A percentile compares a stretch with the other conserved stretches of the same genome.
These are phyloP conservation scores for Pichiaceae sp. DNA, from an alignment of 1,139 yeast genomes.

Conservation along the genomic window DNA sequence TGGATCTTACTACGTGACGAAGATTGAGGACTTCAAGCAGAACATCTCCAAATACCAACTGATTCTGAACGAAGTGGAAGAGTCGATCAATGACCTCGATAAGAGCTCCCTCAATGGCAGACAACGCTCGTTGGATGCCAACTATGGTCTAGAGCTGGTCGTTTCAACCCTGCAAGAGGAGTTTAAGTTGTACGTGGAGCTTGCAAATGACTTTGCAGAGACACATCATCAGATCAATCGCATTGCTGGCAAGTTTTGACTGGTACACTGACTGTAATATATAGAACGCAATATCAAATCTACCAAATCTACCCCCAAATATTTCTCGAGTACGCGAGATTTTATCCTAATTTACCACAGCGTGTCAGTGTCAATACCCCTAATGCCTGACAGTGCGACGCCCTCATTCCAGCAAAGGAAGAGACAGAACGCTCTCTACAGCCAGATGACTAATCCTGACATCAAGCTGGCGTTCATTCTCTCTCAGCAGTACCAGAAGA, in stretches of 20 bases:
- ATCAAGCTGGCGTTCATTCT: conserved; percentile 10
- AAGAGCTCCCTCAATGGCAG: conserved; percentile 21
- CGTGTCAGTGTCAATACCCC: too few species aligned
- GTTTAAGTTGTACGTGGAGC: conserved; percentile 78
- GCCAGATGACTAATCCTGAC: conserved; percentile 10
- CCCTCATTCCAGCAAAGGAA: neutral
- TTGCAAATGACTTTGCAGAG: conserved; percentile 85
- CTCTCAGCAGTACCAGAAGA: conserved; percentile 8
- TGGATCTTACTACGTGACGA: conserved; percentile 44
- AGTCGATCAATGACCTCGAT: conserved; percentile 67
- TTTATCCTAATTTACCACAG: too few species aligned
- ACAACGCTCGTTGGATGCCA: conserved; percentile 21
- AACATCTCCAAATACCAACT: conserved; percentile 63
- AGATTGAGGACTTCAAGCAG: conserved; percentile 40
- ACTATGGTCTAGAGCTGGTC: conserved; percentile 46
- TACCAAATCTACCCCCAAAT: neutral
- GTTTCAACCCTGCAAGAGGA: conserved; percentile 72
- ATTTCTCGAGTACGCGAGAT: too few species aligned
- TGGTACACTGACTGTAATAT: neutral
- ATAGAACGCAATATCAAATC: neutral
- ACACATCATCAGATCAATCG: conserved; percentile 64
- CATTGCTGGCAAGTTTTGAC: conserved; percentile 9
- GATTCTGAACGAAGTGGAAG: conserved; percentile 63
- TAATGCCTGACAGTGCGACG: neutral
- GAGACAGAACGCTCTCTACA: conserved; percentile 9